Conservation (phyloP, 805 yeast species). For the Teunomyces gatunensis region DNA sequence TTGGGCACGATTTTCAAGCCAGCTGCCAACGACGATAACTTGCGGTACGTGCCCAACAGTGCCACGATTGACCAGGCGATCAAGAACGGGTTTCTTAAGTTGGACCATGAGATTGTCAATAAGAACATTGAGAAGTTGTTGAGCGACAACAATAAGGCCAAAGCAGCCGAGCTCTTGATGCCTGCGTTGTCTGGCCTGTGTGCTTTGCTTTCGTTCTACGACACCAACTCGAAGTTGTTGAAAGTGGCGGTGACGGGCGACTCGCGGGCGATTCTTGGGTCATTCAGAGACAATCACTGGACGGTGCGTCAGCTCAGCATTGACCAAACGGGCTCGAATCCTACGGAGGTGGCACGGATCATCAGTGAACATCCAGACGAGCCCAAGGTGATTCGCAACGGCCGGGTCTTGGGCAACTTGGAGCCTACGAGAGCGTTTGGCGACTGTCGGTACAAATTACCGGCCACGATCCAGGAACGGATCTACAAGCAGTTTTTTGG, state of each 20-base stretch:
- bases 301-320: slow-evolving; percentile 80
- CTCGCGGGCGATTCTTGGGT: slow-evolving; percentile 86
- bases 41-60: slow-evolving; percentile 62
- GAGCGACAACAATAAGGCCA: slow-evolving; percentile 62
- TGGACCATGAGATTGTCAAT: slow-evolving; percentile 85
- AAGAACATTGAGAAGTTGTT: slow-evolving; percentile 69
- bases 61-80: slow-evolving; percentile 78
- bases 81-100: slow-evolving; percentile 70
- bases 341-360: slow-evolving; percentile 79
- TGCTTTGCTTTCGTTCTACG: slow-evolving; percentile 84
- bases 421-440: slow-evolving; percentile 98
- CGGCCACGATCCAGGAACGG: slow-evolving; percentile 69
- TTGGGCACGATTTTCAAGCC: slow-evolving; percentile 64
- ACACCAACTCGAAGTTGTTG: slow-evolving; percentile 64
- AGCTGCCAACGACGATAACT: slow-evolving; percentile 46
- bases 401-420: slow-evolving; percentile 86
- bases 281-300: slow-evolving; percentile 72
- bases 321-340: slow-evolving; percentile 94
- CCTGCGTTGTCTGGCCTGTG: slow-evolving; percentile 97
- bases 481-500: slow-evolving; percentile 80
- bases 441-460: slow-evolving; percentile 90
- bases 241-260: slow-evolving; percentile 97
- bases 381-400: slow-evolving; percentile 76
- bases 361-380: slow-evolving; percentile 90
- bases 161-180: slow-evolving; percentile 71